phyloP scores from a whole-genome alignment of 1,284 basidiomycete species.

The Prillingera fragicola region DNA sequence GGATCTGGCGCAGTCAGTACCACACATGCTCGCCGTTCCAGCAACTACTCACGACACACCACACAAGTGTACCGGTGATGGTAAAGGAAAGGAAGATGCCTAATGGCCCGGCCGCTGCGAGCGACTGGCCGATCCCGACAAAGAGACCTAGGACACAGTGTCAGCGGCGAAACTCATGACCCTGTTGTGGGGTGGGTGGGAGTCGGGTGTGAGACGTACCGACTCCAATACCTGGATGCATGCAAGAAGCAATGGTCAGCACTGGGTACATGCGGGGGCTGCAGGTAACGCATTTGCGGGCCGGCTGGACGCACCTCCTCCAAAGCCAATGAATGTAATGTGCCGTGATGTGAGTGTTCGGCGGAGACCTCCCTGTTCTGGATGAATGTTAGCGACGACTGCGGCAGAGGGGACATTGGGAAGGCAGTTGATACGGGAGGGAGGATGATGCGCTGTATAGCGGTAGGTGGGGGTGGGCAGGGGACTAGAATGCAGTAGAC shows the following conservation, averaged over 20 bases:
- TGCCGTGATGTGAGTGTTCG: conserved; percentile 6
- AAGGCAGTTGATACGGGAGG: too few relatives aligned
- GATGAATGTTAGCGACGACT: too few relatives aligned
- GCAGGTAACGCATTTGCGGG: too few relatives aligned
- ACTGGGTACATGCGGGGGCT: too few relatives aligned
- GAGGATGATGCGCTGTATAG: too few relatives aligned
- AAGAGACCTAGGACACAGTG: conserved; percentile 5
- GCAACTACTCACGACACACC: conserved; percentile 5
- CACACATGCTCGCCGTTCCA: background rate
- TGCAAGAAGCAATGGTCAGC: too few relatives aligned
- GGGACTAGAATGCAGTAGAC: too few relatives aligned
- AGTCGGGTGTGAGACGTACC: conserved; percentile 6
- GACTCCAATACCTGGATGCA: too few relatives aligned
- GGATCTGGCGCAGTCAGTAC: conserved; percentile 1
- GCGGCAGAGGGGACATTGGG: too few relatives aligned
- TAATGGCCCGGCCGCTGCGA: conserved; percentile 2
- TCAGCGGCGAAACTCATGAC: too few relatives aligned
- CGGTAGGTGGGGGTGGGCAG: too few relatives aligned
- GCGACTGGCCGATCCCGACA: conserved; percentile 11
- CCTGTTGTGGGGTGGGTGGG: too few relatives aligned
- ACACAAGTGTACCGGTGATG: conserved; percentile 10
- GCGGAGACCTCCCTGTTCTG: background rate
- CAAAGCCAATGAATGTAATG: conserved; percentile 12
- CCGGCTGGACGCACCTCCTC: conserved; percentile 11
- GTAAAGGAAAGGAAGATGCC: conserved; percentile 12